Conservation (phyloP, 345 rosid genomes). For the Gossypium arboreum region DNA sequence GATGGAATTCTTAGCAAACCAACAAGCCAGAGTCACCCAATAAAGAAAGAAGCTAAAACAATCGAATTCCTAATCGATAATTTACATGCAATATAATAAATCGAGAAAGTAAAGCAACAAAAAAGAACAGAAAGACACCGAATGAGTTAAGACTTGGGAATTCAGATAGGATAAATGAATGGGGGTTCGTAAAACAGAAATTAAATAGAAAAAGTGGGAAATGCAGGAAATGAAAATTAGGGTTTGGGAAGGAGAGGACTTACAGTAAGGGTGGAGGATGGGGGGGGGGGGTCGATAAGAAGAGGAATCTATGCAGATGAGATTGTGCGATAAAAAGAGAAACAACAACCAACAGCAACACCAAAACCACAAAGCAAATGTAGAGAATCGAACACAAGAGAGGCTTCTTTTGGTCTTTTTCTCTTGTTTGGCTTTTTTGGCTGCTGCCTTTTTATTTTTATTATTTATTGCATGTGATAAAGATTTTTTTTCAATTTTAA, state of each 20-base stretch:
- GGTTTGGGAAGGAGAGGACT: slow-evolving; percentile 27
- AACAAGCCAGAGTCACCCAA: slow-evolving; percentile 8
- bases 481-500: no score
- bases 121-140: neutral
- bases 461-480: no score
- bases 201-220: neutral
- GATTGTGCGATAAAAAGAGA: slow-evolving; percentile 27
- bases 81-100: neutral
- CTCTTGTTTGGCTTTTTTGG: no score
- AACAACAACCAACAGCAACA: neutral
- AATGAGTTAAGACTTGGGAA: no score
- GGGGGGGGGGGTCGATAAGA: slow-evolving; percentile 29
- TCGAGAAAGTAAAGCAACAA: neutral
- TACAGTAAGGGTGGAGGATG: slow-evolving; percentile 32
- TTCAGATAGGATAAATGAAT: slow-evolving; percentile 11
- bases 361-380: no score
- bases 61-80: slow-evolving; percentile 9
- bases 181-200: slow-evolving; percentile 23
- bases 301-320: slow-evolving; percentile 37
- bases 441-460: no score
- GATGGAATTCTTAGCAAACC: slow-evolving; percentile 1
- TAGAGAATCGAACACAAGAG: no score
- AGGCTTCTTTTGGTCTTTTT: no score
- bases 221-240: slow-evolving; percentile 20
- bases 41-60: neutral